Base-by-base conservation (phyloP, 1,139 yeast genomes). In the Hansenula sp. region DNA sequence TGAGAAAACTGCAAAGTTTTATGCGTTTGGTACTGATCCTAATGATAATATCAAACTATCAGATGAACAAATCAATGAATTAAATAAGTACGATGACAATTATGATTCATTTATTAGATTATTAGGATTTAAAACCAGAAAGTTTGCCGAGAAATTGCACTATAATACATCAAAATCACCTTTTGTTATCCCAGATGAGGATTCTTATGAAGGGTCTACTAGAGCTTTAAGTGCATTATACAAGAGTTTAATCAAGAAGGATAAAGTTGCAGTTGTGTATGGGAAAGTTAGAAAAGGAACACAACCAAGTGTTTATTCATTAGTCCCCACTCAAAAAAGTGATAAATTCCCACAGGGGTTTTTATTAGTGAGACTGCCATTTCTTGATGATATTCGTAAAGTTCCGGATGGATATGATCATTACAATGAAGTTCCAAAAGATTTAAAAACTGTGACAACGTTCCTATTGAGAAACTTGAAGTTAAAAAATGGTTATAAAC, bases 161-260 rank as follows among this genome's bases (percentile, higher is more conserved):
- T 79, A 81, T 59, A 77, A 76, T 48, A 61, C 77, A 12, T 66
- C 74, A 1, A 73, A 80, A 2, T 75, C 95, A 0, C 59, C 73
- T 4, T 84, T 90, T 53, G 63, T 93, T 1, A 71, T 73, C 27
- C 85, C 89, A 0, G 71, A 75, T 41, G 80, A 77, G 21, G 77
- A 76, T 1, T 74, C 72, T 33, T 78, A 69, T 49, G 65, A 71
- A 17, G 86, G 91, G 16, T 87, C 96, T 0, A 69, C 73, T 19
- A 66, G 78, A 32, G 83, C 94, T 0, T 77, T 90, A 57, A 72
- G 86, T 1, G 74, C 91, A 0, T 66, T 93, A 9, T 86, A 80
- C 57, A 80, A 77, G 42, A 74, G 84, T 2, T 67, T 94, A 63
- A 58, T 68, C 4, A 70, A 70, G 41, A 68, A 75, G 41, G 57